These are phyloP conservation scores for Aspergillus indologenus DNA, from an alignment of 495 filamentous ascomycete genomes.

Conservation along the genomic window DNA sequence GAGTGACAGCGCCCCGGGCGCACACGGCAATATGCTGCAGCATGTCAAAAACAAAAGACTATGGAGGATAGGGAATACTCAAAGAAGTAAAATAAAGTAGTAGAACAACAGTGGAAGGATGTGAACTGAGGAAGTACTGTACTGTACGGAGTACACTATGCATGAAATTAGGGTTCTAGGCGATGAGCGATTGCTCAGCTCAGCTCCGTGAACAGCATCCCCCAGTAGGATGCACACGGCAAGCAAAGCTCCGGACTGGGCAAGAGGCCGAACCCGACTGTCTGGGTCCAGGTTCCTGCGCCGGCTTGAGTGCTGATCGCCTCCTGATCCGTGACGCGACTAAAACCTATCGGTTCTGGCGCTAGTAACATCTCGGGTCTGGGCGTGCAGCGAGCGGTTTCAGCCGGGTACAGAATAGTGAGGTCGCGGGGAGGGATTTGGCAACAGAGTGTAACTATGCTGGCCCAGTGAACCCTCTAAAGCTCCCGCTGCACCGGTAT, in stretches of 20 bases:
- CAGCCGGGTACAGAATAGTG: background rate
- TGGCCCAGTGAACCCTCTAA: background rate
- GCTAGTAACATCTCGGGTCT: background rate
- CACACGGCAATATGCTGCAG: background rate
- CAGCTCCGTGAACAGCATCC: background rate
- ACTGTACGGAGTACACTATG: background rate
- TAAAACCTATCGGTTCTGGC: background rate
- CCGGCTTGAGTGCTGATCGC: constrained; percentile 18
- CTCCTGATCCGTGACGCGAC: constrained; percentile 23
- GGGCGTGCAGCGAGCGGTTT: background rate
- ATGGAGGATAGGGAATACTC: background rate
- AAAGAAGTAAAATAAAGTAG: too few relatives aligned
- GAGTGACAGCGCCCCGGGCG: too few relatives aligned
- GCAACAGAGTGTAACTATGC: background rate
- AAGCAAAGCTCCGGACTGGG: constrained; percentile 5
- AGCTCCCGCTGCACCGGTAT: background rate
- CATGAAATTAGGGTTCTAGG: too few relatives aligned
- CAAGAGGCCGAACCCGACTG: constrained; percentile 23
- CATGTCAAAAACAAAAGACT: background rate
- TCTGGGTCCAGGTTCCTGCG: constrained; percentile 30
- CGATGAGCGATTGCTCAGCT: too few relatives aligned
- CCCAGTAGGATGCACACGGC: background rate
- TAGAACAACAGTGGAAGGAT: too few relatives aligned
- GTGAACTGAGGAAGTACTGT: background rate
- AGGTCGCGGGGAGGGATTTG: background rate